Base-by-base conservation (phyloP, 2,329 filamentous ascomycete species). In the Davidsoniella eucalypti region DNA sequence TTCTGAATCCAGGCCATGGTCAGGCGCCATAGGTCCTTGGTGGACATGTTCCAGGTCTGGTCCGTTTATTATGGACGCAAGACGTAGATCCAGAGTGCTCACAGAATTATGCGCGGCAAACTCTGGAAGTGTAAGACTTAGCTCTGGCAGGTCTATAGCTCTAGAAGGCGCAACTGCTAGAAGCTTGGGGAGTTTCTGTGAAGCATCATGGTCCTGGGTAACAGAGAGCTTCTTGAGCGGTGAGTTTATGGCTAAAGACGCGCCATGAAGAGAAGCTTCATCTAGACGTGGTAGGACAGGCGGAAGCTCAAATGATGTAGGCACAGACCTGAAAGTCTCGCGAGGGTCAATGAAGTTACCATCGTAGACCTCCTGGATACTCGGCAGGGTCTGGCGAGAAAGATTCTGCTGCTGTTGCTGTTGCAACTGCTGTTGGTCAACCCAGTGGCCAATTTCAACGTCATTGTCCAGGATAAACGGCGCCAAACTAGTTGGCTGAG, bases 311-410 rank as follows among this genome's bases (percentile, higher is more conserved):
- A 41, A 45, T 3, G 47, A 36, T 6, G 21, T 38, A 7, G 51
- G 29, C 6, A 37, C 36, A 14, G 18, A 12, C 25, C 44, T 38
- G 37, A 49, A 49, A 26, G 50, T 47, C 14, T 47, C 44, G 4
- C 50, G 50, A n/a, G 51, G 42, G 12, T 52, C 50, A 12, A 44
- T 48, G 14, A 49, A 46, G 37, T 45, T 43, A 18, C 10, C 33
- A 23, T 52, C 42, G 26, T 46, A 52, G 9, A 52, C 29, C 21
- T 52, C 41, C 6, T 49, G 46, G 16, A 52, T 23, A 18, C 51
- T 49, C 9, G 51, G 51, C 17, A 52, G 26, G 14, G 48, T 50
- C 29, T 50, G 48, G 14, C 29, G 17, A 6, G 41, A 36, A 29
- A 33, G 42, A 33, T 42, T 36, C 10, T 43, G 29, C 6, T 33